Evolutionary conservation across 176 grass and related monocot species (phyloP).

Genomic region (Aegilops longissima): DNA sequence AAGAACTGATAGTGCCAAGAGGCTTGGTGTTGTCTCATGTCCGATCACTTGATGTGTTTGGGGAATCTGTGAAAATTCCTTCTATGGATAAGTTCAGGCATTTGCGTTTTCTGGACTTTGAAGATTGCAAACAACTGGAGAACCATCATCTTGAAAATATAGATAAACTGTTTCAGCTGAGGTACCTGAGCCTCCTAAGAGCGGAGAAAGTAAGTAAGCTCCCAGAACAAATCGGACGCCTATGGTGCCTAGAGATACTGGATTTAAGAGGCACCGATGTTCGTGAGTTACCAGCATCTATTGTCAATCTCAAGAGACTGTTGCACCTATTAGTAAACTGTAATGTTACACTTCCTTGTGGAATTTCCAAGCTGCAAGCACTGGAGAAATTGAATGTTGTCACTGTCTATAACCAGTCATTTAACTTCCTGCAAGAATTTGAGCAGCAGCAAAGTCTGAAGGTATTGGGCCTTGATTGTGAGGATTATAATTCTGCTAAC

Average conservation of each 20-base stretch:
- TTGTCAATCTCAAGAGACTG: neutral
- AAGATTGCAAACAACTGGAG: neutral
- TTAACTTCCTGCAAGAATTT: neutral
- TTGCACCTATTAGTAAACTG: neutral
- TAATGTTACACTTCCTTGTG: neutral
- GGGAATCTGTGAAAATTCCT: neutral
- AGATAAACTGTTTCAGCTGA: neutral
- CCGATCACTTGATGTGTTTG: neutral
- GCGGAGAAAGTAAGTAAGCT: neutral
- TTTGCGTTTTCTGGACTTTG: constrained; percentile 2
- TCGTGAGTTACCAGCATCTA: neutral
- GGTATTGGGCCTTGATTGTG: neutral
- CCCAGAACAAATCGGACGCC: neutral
- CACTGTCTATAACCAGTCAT: neutral
- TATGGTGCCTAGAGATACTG: neutral
- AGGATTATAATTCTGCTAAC: rapidly evolving
- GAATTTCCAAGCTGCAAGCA: neutral
- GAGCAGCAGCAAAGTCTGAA: neutral
- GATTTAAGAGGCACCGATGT: neutral
- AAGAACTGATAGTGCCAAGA: neutral
- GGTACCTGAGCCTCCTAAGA: neutral
- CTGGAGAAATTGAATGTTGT: neutral
- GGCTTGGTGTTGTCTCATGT: neutral
- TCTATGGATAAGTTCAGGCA: neutral
- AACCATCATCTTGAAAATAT: neutral